phyloP scores from a whole-genome alignment of 129 eudicot species.

The Erigeron canadensis region DNA sequence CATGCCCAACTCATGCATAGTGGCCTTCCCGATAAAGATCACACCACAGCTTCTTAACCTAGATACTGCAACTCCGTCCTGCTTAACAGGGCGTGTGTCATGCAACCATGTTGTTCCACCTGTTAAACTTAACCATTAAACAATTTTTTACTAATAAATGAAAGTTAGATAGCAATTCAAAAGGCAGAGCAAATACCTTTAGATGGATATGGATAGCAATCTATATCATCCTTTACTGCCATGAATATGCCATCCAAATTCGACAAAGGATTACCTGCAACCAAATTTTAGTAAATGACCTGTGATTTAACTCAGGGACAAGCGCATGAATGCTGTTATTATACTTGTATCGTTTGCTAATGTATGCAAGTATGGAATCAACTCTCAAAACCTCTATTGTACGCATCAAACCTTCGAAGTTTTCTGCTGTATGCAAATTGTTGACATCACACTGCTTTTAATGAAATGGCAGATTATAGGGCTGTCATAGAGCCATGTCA shows the following conservation, averaged over 20 bases:
- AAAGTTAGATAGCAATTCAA: background rate
- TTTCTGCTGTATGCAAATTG: too few relatives aligned
- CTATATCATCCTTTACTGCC: conserved; percentile 16
- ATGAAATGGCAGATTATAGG: too few relatives aligned
- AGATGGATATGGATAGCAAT: conserved; percentile 14
- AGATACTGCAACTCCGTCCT: conserved; percentile 10
- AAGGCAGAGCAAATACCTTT: background rate
- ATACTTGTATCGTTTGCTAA: too few relatives aligned
- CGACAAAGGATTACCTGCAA: conserved; percentile 7
- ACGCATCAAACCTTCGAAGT: too few relatives aligned
- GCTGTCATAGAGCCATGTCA: too few relatives aligned
- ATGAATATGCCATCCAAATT: conserved; percentile 13
- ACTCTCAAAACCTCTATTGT: too few relatives aligned
- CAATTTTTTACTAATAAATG: background rate
- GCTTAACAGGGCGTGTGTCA: conserved; percentile 2
- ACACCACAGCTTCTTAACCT: conserved; percentile 13
- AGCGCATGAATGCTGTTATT: too few relatives aligned
- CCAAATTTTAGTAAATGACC: background rate
- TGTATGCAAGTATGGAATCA: too few relatives aligned
- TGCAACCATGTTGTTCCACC: conserved; percentile 19
- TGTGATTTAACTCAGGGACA: too few relatives aligned
- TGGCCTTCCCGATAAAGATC: conserved; percentile 13
- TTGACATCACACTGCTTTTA: too few relatives aligned
- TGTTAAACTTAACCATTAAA: background rate
- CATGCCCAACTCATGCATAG: conserved; percentile 10